A percentile compares a stretch with the other conserved stretches of the same genome.
These are phyloP conservation scores for Linaria vulgaris DNA, from an alignment of 257 asterid species.

Conservation along the genomic window DNA sequence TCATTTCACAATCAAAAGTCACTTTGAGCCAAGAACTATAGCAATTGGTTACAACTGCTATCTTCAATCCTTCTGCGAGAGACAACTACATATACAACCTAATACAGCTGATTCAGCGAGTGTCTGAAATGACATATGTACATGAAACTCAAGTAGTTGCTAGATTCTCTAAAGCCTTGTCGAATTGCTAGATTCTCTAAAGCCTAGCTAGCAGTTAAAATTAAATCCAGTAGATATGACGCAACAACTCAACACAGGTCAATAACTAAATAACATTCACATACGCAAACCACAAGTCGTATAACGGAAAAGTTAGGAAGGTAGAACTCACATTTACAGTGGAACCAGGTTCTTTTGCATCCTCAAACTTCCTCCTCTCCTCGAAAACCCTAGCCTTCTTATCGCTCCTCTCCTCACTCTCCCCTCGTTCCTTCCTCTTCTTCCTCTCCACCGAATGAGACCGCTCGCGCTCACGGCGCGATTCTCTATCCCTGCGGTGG, in stretches of 20 bases:
- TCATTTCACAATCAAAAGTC: no score
- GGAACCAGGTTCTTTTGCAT: constrained; percentile 37
- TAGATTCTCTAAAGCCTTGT: neutral
- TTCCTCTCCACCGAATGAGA: constrained; percentile 57
- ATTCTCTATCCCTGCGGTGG: constrained; percentile 46
- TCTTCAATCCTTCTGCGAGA: no score
- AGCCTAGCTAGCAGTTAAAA: no score
- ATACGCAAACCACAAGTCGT: no score
- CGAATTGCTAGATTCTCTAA: no score
- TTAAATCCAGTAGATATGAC: no score
- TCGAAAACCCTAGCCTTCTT: constrained; percentile 67
- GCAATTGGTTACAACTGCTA: no score
- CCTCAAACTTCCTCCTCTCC: constrained; percentile 55
- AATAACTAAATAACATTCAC: no score
- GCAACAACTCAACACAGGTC: no score
- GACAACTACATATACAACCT: neutral
- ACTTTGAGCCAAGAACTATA: no score
- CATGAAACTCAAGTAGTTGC: constrained; percentile 5
- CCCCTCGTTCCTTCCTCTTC: constrained; percentile 76
- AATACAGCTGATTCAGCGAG: neutral
- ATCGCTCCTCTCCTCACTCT: constrained; percentile 57
- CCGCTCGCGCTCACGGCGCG: constrained; percentile 65
- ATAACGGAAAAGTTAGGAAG: neutral
- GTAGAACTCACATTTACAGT: constrained; percentile 52
- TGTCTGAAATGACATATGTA: constrained; percentile 1